Percentiles rank a stretch among this genome's conserved stretches.
These are phyloP conservation scores for Leucocoprinus leucothites DNA, from an alignment of 768 basidiomycete species.

Conservation along the genomic window DNA sequence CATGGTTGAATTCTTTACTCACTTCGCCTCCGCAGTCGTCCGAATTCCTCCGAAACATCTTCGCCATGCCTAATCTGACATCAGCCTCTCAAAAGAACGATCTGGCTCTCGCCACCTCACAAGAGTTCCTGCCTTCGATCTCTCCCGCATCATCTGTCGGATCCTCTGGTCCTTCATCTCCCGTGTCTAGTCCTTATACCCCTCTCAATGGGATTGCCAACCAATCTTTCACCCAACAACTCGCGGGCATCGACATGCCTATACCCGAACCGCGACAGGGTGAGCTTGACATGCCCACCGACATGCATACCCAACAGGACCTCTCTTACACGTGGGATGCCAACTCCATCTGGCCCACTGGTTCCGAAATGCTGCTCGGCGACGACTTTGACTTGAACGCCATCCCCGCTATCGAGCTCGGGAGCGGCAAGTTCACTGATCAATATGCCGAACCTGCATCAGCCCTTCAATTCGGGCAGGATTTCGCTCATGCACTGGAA, in stretches of 20 bases:
- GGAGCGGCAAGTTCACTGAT: slow-evolving; percentile 42
- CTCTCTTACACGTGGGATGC: slow-evolving; percentile 37
- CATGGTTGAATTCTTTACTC: slow-evolving; percentile 9
- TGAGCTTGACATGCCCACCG: slow-evolving; percentile 34
- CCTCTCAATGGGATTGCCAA: slow-evolving; percentile 34
- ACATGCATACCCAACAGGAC: slow-evolving; percentile 38
- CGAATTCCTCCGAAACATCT: slow-evolving; percentile 50
- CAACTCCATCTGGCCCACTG: slow-evolving; percentile 28
- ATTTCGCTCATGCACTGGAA: slow-evolving; percentile 28
- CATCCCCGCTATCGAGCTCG: slow-evolving; percentile 65
- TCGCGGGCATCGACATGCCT: slow-evolving; percentile 14
- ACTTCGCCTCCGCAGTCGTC: slow-evolving; percentile 33
- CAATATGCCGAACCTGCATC: slow-evolving; percentile 20
- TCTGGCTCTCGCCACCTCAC: not conserved
- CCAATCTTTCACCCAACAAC: slow-evolving; percentile 21
- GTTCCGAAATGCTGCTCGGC: slow-evolving; percentile 36
- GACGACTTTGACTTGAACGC: slow-evolving; percentile 67
- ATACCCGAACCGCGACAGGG: slow-evolving; percentile 26
- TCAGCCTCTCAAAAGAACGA: slow-evolving; percentile 9
- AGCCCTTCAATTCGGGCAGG: slow-evolving; percentile 30
- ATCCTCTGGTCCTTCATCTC: slow-evolving; percentile 50
- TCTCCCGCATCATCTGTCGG: slow-evolving; percentile 49
- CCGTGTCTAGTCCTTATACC: slow-evolving; percentile 47
- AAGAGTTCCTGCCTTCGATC: slow-evolving; percentile 33
- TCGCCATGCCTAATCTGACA: slow-evolving; percentile 27